Conservation (phyloP, 495 filamentous ascomycete genomes). For the Recurvomyces mirabilis region DNA sequence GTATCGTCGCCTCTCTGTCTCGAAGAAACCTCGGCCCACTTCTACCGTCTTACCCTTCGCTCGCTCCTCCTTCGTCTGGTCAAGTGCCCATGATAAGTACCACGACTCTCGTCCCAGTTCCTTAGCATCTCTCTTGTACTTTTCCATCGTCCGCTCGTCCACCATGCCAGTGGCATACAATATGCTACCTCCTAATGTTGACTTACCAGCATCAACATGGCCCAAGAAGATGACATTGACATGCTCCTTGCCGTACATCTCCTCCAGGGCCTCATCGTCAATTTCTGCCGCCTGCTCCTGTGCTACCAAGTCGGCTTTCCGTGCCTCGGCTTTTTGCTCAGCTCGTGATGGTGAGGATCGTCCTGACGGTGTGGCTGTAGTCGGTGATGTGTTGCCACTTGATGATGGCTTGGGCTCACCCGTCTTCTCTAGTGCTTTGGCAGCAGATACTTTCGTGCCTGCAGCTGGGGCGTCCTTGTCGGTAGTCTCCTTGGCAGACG, state of each 20-base stretch:
- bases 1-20: constrained; percentile 79
- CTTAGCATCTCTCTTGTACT: constrained; percentile 93
- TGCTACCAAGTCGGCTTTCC: constrained; percentile 71
- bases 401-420: constrained; percentile 44
- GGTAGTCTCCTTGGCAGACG: constrained; percentile 34
- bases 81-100: constrained; percentile 96
- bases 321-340: constrained; percentile 41
- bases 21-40: constrained; percentile 92
- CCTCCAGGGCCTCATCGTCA: constrained; percentile 79
- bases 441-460: constrained; percentile 58
- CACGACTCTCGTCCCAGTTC: constrained; percentile 94
- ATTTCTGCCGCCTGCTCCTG: constrained; percentile 83
- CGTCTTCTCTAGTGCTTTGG: constrained; percentile 71
- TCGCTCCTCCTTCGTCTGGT: constrained; percentile 91
- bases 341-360: constrained; percentile 53
- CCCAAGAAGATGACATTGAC: constrained; percentile 97
- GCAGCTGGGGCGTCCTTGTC: constrained; percentile 50
- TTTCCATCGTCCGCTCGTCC: constrained; percentile 94
- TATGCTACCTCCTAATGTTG: constrained; percentile 84
- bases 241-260: constrained; percentile 98
- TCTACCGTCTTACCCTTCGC: constrained; percentile 98
- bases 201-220: constrained; percentile 96
- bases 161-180: constrained; percentile 95
- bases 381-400: constrained; percentile 64
- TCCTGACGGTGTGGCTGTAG: constrained; percentile 68